phyloP scores from a whole-genome alignment of 345 rosid species.

The Turritis glabra region DNA sequence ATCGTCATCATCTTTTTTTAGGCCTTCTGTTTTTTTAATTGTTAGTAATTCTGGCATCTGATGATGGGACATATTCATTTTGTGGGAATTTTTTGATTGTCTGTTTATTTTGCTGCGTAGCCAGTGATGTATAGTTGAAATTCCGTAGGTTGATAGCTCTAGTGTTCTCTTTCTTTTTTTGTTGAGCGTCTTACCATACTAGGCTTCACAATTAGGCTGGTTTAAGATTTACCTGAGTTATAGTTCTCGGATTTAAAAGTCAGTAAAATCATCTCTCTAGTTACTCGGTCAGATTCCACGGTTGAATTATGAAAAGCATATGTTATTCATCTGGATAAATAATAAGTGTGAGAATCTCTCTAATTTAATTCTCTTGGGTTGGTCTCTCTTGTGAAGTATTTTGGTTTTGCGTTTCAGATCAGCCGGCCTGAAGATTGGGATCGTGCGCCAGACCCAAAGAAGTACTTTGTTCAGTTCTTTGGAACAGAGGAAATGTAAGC shows the following conservation, averaged over 20 bases:
- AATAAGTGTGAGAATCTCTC: not conserved
- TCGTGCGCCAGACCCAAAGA: slow-evolving; percentile 72
- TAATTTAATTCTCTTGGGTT: not conserved
- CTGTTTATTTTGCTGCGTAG: not conserved
- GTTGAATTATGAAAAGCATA: not conserved
- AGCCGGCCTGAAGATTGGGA: slow-evolving; percentile 87
- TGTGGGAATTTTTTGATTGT: not conserved
- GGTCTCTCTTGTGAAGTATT: slow-evolving; percentile 22
- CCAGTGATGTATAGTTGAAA: slow-evolving; percentile 1
- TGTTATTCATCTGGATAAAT: not conserved
- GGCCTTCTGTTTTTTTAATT: not conserved
- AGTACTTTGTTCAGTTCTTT: slow-evolving; percentile 85
- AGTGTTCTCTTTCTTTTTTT: slow-evolving; percentile 7
- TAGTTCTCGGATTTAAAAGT: not conserved
- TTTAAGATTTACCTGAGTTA: not conserved
- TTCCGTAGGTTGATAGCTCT: not conserved
- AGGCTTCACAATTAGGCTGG: not conserved
- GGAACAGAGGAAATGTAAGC: slow-evolving; percentile 98
- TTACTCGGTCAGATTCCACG: not conserved
- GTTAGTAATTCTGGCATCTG: not conserved
- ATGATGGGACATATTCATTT: slow-evolving; percentile 7
- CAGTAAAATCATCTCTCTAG: not conserved
- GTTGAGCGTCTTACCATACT: not conserved
- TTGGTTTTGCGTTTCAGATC: slow-evolving; percentile 60
- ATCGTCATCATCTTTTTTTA: not conserved